A percentile compares a stretch with the other conserved stretches of the same genome.
Conservation (phyloP, 2,329 filamentous ascomycete species). For the Keithomyces neogunnii region DNA sequence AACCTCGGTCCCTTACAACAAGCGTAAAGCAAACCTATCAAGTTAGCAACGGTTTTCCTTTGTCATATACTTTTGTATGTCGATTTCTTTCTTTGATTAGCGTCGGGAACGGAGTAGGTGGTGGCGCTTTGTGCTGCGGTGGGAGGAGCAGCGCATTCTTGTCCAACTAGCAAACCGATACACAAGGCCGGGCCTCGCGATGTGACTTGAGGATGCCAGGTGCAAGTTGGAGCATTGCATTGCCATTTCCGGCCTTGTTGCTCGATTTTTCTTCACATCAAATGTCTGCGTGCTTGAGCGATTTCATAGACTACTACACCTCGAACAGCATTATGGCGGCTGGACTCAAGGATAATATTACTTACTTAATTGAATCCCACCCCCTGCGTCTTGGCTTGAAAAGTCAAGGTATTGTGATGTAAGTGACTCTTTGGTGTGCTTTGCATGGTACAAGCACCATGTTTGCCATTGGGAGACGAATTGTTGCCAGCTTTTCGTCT, state of each 20-base stretch:
- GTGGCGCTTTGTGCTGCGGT: background rate
- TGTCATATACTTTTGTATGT: slow-evolving; percentile 11
- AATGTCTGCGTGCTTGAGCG: background rate
- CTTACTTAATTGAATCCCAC: slow-evolving; percentile 1
- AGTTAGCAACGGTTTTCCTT: slow-evolving; percentile 21
- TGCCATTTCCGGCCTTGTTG: background rate
- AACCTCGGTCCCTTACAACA: slow-evolving; percentile 15
- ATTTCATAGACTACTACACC: slow-evolving; percentile 2
- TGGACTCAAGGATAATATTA: slow-evolving; percentile 3
- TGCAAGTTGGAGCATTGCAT: background rate
- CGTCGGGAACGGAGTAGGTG: slow-evolving; percentile 1
- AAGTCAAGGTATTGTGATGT: no score
- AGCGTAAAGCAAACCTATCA: slow-evolving; percentile 21
- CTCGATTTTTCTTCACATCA: slow-evolving; percentile 3
- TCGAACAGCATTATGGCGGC: background rate
- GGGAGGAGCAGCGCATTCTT: background rate
- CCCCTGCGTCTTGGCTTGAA: no score
- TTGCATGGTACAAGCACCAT: no score
- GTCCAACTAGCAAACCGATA: background rate
- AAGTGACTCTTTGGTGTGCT: no score
- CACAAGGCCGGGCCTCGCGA: slow-evolving; percentile 1
- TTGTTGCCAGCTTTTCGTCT: no score
- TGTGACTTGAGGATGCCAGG: background rate
- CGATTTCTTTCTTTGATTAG: background rate
- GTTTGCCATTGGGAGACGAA: no score